These are phyloP conservation scores for Rhytidiadelphus loreus DNA, from an alignment of 225 moss, liverwort and hornwort species.

Conservation along the genomic window DNA sequence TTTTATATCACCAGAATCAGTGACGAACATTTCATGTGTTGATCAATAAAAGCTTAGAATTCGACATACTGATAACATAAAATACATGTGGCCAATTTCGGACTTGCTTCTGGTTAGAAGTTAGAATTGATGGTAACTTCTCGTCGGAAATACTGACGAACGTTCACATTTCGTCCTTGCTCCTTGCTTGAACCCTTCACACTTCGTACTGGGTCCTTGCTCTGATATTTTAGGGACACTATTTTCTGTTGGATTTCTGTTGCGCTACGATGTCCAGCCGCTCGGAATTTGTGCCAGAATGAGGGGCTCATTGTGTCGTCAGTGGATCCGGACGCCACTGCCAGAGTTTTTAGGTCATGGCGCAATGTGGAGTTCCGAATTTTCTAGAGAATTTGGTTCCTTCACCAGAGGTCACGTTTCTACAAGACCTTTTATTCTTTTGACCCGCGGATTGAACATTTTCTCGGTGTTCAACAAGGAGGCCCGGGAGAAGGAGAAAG, in stretches of 20 bases:
- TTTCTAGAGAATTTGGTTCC: background rate
- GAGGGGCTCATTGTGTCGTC: background rate
- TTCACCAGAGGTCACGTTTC: background rate
- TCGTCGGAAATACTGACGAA: background rate
- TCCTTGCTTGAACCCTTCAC: background rate
- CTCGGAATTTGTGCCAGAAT: background rate
- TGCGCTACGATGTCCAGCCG: background rate
- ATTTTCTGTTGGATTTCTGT: background rate
- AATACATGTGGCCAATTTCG: background rate
- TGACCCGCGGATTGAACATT: conserved; percentile 23
- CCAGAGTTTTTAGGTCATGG: background rate
- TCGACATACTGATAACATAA: background rate
- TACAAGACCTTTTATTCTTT: background rate
- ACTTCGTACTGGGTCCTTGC: background rate
- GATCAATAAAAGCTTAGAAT: background rate
- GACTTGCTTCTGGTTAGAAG: too few species aligned
- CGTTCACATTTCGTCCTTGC: background rate
- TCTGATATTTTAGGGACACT: background rate
- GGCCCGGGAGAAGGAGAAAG: conserved; percentile 26
- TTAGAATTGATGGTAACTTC: background rate
- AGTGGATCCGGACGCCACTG: background rate
- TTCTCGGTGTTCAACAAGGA: conserved; percentile 39
- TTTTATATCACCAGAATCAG: background rate
- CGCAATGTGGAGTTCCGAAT: background rate
- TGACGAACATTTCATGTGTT: background rate